These are phyloP conservation scores for Amylostereum areolatum DNA, from an alignment of 1,284 basidiomycete species.

Conservation along the genomic window DNA sequence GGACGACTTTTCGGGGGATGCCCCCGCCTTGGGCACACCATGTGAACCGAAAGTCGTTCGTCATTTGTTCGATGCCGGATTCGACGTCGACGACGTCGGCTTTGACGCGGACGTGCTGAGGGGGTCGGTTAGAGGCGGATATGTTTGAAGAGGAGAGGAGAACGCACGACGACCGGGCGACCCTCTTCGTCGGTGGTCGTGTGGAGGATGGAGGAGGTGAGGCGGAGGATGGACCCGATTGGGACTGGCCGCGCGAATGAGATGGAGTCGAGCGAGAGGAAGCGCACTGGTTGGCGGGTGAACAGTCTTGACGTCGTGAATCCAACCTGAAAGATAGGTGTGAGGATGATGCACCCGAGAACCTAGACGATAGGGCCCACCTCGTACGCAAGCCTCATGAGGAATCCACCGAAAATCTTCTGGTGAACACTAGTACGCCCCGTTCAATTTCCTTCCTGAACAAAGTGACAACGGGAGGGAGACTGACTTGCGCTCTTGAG, in stretches of 20 bases:
- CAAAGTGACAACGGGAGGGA: neutral
- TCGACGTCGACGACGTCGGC: constrained; percentile 73
- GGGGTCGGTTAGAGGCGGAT: neutral
- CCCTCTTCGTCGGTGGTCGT: constrained; percentile 37
- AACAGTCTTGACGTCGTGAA: constrained; percentile 72
- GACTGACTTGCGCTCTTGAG: constrained; percentile 76
- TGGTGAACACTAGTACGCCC: constrained; percentile 54
- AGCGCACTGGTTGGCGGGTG: constrained; percentile 61
- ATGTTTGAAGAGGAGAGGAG: constrained; percentile 1
- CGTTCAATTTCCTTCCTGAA: neutral
- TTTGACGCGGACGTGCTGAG: constrained; percentile 64
- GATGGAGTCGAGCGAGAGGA: constrained; percentile 75
- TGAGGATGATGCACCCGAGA: neutral
- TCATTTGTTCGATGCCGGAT: constrained; percentile 61
- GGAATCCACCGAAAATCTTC: constrained; percentile 71
- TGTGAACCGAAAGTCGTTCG: constrained; percentile 69
- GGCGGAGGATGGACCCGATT: constrained; percentile 72
- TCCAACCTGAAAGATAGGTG: constrained; percentile 46
- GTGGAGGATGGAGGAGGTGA: constrained; percentile 64
- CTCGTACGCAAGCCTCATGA: constrained; percentile 67
- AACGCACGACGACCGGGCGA: constrained; percentile 47
- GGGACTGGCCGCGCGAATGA: constrained; percentile 77
- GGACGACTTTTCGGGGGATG: constrained; percentile 51
- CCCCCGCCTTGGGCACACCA: constrained; percentile 45
- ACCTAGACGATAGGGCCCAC: constrained; percentile 22